Conservation (phyloP, 495 filamentous ascomycete species). For the Penicillium daleae region DNA sequence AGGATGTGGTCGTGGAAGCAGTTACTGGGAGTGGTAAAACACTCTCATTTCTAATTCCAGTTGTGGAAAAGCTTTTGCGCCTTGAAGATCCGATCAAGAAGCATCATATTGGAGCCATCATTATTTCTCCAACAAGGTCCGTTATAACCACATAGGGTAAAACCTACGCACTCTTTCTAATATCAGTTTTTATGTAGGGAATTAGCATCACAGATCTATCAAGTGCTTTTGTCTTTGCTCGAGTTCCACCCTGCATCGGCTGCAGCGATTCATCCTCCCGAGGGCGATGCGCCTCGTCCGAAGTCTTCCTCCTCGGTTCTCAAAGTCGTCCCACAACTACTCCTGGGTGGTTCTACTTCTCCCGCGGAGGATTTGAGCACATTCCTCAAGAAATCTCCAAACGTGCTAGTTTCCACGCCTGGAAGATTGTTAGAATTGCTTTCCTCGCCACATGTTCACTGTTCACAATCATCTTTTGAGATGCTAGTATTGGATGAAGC, state of each 20-base stretch:
- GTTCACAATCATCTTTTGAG: constrained; percentile 85
- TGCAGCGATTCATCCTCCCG: constrained; percentile 55
- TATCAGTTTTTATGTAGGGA: constrained; percentile 58
- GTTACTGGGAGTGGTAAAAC: constrained; percentile 98
- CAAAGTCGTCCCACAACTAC: constrained; percentile 80
- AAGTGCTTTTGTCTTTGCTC: constrained; percentile 75
- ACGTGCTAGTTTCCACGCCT: constrained; percentile 85
- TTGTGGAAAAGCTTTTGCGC: constrained; percentile 82
- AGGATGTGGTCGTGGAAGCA: constrained; percentile 96
- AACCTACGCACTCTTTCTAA: constrained; percentile 18
- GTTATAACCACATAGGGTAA: constrained; percentile 3
- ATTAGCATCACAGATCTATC: constrained; percentile 86
- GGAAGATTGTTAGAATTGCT: constrained; percentile 88
- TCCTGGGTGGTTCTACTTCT: constrained; percentile 84
- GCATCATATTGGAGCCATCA: constrained; percentile 86
- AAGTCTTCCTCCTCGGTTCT: constrained; percentile 51
- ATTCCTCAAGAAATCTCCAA: constrained; percentile 80
- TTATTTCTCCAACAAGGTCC: constrained; percentile 84
- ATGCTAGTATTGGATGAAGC: constrained; percentile 93
- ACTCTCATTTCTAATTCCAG: constrained; percentile 83
- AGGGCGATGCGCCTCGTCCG: constrained; percentile 58
- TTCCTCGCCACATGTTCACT: constrained; percentile 88
- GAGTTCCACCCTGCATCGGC: constrained; percentile 82
- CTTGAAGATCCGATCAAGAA: constrained; percentile 77
- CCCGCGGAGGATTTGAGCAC: constrained; percentile 80